Evolutionary conservation across 2,329 filamentous ascomycete species (phyloP).

Genomic region (Fusarium sp.): DNA sequence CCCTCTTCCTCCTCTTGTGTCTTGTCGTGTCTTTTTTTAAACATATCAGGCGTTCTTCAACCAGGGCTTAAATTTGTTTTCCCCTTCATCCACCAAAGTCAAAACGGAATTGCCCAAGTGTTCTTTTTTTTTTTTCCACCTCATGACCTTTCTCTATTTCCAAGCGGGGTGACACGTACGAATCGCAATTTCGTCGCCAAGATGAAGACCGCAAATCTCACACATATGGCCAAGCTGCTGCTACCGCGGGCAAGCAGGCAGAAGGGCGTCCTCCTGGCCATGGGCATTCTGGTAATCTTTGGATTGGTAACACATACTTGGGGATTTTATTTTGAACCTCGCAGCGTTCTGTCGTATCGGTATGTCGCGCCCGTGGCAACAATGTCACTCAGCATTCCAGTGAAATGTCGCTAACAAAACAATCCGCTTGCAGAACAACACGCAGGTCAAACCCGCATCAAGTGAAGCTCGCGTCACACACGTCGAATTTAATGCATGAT

Average conservation of each 20-base stretch:
- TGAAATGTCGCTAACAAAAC: not conserved
- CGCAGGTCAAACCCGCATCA: not conserved
- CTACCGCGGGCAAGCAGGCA: constrained; percentile 4
- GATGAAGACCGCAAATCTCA: not conserved
- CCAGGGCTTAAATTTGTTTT: not conserved
- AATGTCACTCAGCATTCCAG: not conserved
- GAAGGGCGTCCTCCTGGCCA: constrained; percentile 4
- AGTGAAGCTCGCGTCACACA: not conserved
- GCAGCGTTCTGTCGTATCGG: not conserved
- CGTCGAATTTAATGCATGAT: constrained; percentile 12
- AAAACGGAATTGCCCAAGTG: not conserved
- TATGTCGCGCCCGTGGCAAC: not conserved
- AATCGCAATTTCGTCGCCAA: not conserved
- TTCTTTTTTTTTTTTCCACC: not conserved
- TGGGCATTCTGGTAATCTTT: constrained; percentile 3
- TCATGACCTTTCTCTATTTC: not conserved
- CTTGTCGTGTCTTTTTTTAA: not conserved
- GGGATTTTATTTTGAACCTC: constrained; percentile 3
- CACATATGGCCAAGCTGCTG: not conserved
- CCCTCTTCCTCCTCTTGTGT: not conserved
- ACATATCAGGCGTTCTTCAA: not conserved
- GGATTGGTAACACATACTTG: constrained; percentile 4
- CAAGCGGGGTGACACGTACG: not conserved
- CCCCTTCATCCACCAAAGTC: not conserved
- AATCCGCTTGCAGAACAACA: not conserved